Evolutionary conservation across 148 eudicot species (phyloP), one percentile per base, ranked within the genome.

Genomic region (Suaeda aralocaspica): DNA sequence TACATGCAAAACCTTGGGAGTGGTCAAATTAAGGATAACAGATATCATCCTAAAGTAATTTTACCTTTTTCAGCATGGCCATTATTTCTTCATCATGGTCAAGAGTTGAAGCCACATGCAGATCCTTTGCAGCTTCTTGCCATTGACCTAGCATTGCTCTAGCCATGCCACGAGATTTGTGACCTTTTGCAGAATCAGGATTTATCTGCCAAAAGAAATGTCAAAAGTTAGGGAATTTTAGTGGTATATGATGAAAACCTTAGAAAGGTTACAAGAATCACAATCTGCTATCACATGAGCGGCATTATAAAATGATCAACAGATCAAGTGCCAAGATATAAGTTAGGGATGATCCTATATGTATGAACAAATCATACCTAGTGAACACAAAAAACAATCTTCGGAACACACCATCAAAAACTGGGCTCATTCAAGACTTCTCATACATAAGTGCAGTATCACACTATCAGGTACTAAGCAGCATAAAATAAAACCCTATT

Each of bases 111-210:
- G 96, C 98, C 78, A 87, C 72, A 72, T 88, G 96, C 71, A 93
- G 90, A 84, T 93, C 98, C 80, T 85, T 83, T 34, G 90, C 92
- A 76, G 96, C 95, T 72, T 90, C 98, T 87, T 80, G 87, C 98
- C 98, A 93, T 52, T 87, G 86, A 25, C 95, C 96, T 69, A 93
- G 86, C 98, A 93, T 81, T 63, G 96, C 87, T 60, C 82, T 80
- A n/a, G 98, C 96, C 77, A 90, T 85, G 21, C 96, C 96, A 31
- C 96, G 87, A 26, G 90, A 69, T 80, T 90, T 93, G 77, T 93
- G 79, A 22, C 96, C 96, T 81, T 93, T 93, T 2, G 96, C 95
- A 76, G 96, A 90, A 81, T 93, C 95, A 18, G 98, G 95, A 72
- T 93, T 90, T 67, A 90, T 88, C 95, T 93, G 83, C 9, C 71